Evolutionary conservation across 441 rosid genomes (phyloP).

Genomic region (Omphalea diandra): DNA sequence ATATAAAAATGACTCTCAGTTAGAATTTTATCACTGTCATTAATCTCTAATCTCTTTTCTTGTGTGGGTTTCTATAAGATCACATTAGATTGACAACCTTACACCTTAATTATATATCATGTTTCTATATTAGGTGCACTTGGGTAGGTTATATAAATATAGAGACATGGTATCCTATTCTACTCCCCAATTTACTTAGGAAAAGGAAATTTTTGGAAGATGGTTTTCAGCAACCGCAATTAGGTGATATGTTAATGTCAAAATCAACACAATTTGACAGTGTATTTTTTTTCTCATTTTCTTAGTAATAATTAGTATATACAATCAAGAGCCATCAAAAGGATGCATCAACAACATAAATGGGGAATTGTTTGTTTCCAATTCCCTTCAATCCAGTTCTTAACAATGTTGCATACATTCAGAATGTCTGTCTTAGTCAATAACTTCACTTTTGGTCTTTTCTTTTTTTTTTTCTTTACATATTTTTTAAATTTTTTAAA

Average conservation of each 20-base stretch:
- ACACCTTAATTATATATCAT: not conserved
- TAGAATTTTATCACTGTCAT: too few relatives aligned
- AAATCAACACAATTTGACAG: not conserved
- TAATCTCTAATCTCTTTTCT: too few relatives aligned
- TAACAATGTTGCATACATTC: too few relatives aligned
- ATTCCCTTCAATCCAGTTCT: too few relatives aligned
- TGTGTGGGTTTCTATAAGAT: not conserved
- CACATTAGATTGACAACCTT: not conserved
- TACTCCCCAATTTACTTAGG: not conserved
- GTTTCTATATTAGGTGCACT: not conserved
- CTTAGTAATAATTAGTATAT: not conserved
- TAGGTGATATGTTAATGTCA: conserved; percentile 5
- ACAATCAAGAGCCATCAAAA: too few relatives aligned
- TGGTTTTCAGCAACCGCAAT: conserved; percentile 11
- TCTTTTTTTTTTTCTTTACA: too few relatives aligned
- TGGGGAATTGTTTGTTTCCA: not conserved
- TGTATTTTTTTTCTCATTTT: not conserved
- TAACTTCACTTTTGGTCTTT: too few relatives aligned
- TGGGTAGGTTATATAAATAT: not conserved
- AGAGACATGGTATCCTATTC: not conserved
- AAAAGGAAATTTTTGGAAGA: not conserved
- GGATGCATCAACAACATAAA: not conserved
- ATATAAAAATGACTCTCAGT: too few relatives aligned
- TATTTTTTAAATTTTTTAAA: too few relatives aligned
- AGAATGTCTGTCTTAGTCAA: too few relatives aligned